Evolutionary conservation across 2,329 filamentous ascomycete genomes (phyloP).

Genomic region (Microsporum canis): DNA sequence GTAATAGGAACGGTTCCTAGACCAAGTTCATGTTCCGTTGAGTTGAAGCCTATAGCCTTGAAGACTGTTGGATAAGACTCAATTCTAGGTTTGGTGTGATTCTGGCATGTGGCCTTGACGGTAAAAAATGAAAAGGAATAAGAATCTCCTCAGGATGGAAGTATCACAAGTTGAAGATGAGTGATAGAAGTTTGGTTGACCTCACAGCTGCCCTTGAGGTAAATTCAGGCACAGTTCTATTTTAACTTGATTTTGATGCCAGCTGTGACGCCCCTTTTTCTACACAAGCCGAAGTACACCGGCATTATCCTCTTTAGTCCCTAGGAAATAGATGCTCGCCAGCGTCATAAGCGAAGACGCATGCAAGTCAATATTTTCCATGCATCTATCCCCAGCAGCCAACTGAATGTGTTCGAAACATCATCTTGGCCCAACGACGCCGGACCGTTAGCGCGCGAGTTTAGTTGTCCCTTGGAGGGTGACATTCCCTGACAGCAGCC

Average conservation of each 20-base stretch:
- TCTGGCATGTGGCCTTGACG: background rate
- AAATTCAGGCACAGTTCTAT: background rate
- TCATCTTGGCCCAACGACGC: background rate
- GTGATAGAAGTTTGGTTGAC: background rate
- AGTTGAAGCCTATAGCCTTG: background rate
- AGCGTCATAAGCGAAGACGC: background rate
- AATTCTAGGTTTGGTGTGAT: background rate
- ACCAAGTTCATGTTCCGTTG: background rate
- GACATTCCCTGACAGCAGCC: too few species aligned
- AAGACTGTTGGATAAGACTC: background rate
- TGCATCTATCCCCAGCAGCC: background rate
- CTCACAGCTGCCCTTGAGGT: background rate
- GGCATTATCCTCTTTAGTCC: background rate
- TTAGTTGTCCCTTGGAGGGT: background rate
- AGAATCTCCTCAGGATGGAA: slow-evolving; percentile 7
- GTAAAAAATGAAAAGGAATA: slow-evolving; percentile 1
- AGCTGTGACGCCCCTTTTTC: background rate
- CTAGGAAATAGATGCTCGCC: background rate
- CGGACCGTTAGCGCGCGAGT: background rate
- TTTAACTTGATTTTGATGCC: background rate
- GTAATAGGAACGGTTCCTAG: background rate
- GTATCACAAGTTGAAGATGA: background rate
- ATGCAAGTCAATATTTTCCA: background rate
- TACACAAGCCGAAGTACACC: background rate
- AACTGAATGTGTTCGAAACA: background rate